Percentiles rank a stretch among this genome's conserved stretches.
Conservation (phyloP, 106 monocot genomes). For the Posidonia australis region DNA sequence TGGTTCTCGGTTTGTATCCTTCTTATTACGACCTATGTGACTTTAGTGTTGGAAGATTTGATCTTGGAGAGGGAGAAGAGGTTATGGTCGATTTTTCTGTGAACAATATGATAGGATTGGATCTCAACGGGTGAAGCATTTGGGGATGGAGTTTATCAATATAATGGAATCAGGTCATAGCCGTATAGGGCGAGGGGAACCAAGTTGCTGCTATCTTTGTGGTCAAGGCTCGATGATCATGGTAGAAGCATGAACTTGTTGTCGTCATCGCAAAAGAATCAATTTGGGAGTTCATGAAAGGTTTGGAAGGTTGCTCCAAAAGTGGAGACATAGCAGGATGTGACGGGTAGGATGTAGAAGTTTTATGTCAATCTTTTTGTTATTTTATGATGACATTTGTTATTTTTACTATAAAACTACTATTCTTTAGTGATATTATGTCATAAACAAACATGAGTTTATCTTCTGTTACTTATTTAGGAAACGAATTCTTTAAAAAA, state of each 20-base stretch:
- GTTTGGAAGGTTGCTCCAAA: conserved; percentile 4
- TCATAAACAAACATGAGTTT: too few species aligned
- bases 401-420: too few species aligned
- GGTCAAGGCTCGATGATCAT: conserved; percentile 10
- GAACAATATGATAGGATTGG: conserved; percentile 6
- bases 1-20: conserved; percentile 12
- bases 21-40: conserved; percentile 31
- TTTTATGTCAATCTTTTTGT: conserved; percentile 72
- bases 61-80: conserved; percentile 5
- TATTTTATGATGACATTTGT: too few species aligned
- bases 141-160: conserved; percentile 62
- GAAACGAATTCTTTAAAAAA: too few species aligned
- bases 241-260: conserved; percentile 1
- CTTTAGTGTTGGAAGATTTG: conserved; percentile 2
- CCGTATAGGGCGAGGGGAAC: conserved; percentile 20
- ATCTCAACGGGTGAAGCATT: conserved; percentile 20
- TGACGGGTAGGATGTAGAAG: conserved; percentile 60
- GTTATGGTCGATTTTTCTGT: conserved; percentile 8
- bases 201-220: conserved; percentile 8
- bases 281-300: neutral
- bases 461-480: too few species aligned
- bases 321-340: conserved; percentile 1
- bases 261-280: neutral
- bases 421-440: too few species aligned
- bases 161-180: conserved; percentile 48